Conservation (phyloP, 805 yeast genomes). For the Starmerella lactis-condensi region DNA sequence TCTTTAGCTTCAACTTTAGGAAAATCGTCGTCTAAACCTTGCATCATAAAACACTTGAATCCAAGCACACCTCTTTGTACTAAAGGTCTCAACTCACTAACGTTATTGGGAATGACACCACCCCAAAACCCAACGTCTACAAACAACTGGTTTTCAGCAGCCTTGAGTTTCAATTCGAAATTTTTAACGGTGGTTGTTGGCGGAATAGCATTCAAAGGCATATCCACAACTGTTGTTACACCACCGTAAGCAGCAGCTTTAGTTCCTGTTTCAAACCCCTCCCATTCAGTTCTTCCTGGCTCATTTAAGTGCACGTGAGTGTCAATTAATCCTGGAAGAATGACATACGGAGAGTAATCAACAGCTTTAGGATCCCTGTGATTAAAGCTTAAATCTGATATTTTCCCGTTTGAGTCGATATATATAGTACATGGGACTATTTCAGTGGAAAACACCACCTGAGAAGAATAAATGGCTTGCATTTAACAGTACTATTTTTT, state of each 20-base stretch:
- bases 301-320: slow-evolving; percentile 89
- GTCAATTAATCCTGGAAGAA: slow-evolving; percentile 84
- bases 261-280: slow-evolving; percentile 93
- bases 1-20: slow-evolving; percentile 57
- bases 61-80: slow-evolving; percentile 81
- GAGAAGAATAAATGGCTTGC: no score
- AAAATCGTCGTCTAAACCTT: slow-evolving; percentile 91
- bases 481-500: no score
- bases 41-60: slow-evolving; percentile 80
- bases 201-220: slow-evolving; percentile 92
- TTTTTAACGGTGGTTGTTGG: slow-evolving; percentile 78
- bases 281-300: slow-evolving; percentile 98
- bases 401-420: slow-evolving; percentile 33
- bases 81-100: slow-evolving; percentile 51
- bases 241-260: slow-evolving; percentile 91
- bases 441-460: no score
- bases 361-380: slow-evolving; percentile 23
- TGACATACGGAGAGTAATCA: slow-evolving; percentile 41
- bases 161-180: slow-evolving; percentile 52
- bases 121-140: slow-evolving; percentile 96
- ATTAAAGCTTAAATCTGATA: slow-evolving; percentile 29
- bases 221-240: slow-evolving; percentile 84
- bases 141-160: slow-evolving; percentile 72
- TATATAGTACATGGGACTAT: slow-evolving; percentile 19
- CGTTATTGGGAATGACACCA: slow-evolving; percentile 68